Percentiles rank a stretch among this genome's conserved stretches.
Evolutionary conservation across 352 stramenopile genomes (phyloP).

Genomic region (Pythium dissotocum): DNA sequence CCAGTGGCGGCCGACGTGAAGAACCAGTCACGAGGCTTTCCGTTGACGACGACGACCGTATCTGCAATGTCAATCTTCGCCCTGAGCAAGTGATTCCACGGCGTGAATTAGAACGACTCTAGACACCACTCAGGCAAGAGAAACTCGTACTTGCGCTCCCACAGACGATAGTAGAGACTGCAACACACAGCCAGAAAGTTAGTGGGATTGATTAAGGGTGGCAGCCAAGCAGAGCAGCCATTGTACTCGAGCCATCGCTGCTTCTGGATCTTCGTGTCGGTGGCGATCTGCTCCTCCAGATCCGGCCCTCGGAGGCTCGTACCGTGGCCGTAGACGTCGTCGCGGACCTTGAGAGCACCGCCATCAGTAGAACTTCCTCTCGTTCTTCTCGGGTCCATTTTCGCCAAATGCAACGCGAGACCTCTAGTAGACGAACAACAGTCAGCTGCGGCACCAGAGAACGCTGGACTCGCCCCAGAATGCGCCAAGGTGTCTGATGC

Average conservation of each 20-base stretch:
- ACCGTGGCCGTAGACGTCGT: slow-evolving; percentile 3
- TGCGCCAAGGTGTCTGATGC: neutral
- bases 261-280: slow-evolving; percentile 46
- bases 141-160: slow-evolving; percentile 50
- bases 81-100: slow-evolving; percentile 31
- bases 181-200: neutral
- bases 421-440: neutral
- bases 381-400: neutral
- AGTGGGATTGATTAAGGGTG: neutral
- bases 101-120: neutral
- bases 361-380: neutral
- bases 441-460: neutral
- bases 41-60: slow-evolving; percentile 50
- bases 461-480: neutral
- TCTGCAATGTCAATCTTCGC: slow-evolving; percentile 56
- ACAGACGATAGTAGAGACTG: slow-evolving; percentile 59
- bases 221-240: neutral
- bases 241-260: slow-evolving; percentile 59
- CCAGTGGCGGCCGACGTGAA: slow-evolving; percentile 58
- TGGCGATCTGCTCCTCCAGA: slow-evolving; percentile 52
- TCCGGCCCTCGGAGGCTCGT: slow-evolving; percentile 40
- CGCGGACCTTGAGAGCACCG: neutral
- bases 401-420: neutral
- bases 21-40: slow-evolving; percentile 50
- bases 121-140: neutral